These are phyloP conservation scores for Tetrahymena borealis DNA, from an alignment of 73 alveolate species.

Conservation along the genomic window DNA sequence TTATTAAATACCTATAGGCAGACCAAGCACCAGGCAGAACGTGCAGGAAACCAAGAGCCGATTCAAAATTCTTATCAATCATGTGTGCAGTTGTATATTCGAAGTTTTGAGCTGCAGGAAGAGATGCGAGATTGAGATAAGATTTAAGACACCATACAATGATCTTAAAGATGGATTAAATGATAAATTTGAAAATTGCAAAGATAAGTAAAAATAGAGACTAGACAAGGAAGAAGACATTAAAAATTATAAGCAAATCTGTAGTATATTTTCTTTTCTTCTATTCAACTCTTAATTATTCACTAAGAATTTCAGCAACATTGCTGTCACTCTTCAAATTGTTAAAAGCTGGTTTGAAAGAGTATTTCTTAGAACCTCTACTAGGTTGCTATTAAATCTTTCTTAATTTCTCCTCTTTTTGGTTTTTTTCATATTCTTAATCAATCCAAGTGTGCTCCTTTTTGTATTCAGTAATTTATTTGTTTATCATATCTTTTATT, in stretches of 20 bases:
- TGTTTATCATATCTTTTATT: background rate
- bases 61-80: constrained; percentile 46
- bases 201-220: background rate
- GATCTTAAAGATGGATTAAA: background rate
- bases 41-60: constrained; percentile 42
- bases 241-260: background rate
- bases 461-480: background rate
- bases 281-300: background rate
- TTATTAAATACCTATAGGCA: constrained; percentile 44
- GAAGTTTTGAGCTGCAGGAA: background rate
- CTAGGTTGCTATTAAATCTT: background rate
- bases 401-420: background rate
- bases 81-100: constrained; percentile 49
- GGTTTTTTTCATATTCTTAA: background rate
- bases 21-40: constrained; percentile 57
- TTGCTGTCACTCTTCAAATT: background rate
- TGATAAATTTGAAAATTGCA: background rate
- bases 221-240: background rate
- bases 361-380: background rate
- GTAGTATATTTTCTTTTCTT: background rate
- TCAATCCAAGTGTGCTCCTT: background rate
- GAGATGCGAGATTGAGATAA: background rate
- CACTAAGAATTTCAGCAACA: background rate
- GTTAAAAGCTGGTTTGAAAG: background rate
- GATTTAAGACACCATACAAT: background rate